Conservation (phyloP, 1,284 basidiomycete species). For the Malassezia sympodialis region DNA sequence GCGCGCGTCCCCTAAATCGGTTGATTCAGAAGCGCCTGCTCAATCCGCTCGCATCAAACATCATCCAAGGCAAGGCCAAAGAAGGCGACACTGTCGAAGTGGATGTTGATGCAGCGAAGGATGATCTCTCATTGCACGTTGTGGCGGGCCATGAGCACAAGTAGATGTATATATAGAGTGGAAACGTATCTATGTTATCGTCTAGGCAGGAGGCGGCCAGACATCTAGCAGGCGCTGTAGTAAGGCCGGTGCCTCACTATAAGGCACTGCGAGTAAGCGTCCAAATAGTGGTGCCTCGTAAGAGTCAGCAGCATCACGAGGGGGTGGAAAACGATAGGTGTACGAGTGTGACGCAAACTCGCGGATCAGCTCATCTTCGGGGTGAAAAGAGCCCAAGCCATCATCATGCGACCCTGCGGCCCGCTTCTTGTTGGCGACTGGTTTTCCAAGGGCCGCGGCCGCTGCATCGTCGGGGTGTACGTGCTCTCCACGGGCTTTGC, state of each 20-base stretch:
- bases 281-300: constrained; percentile 42
- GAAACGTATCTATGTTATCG: background rate
- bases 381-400: constrained; percentile 40
- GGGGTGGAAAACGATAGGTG: constrained; percentile 42
- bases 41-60: constrained; percentile 28
- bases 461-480: constrained; percentile 10
- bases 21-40: constrained; percentile 38
- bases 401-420: constrained; percentile 16
- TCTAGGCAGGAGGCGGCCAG: constrained; percentile 9
- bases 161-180: background rate
- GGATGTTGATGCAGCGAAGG: background rate
- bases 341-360: constrained; percentile 27
- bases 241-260: background rate
- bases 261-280: constrained; percentile 31
- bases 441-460: constrained; percentile 15
- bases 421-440: constrained; percentile 20
- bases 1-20: constrained; percentile 60
- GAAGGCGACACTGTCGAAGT: constrained; percentile 23
- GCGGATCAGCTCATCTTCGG: constrained; percentile 37
- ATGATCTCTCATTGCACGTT: background rate
- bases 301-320: constrained; percentile 32
- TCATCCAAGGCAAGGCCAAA: constrained; percentile 23
- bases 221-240: constrained; percentile 1
- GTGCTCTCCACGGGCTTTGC: constrained; percentile 23
- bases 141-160: background rate